phyloP scores from a whole-genome alignment of 1,139 yeast species.

The Tardiomyces depauwii region DNA sequence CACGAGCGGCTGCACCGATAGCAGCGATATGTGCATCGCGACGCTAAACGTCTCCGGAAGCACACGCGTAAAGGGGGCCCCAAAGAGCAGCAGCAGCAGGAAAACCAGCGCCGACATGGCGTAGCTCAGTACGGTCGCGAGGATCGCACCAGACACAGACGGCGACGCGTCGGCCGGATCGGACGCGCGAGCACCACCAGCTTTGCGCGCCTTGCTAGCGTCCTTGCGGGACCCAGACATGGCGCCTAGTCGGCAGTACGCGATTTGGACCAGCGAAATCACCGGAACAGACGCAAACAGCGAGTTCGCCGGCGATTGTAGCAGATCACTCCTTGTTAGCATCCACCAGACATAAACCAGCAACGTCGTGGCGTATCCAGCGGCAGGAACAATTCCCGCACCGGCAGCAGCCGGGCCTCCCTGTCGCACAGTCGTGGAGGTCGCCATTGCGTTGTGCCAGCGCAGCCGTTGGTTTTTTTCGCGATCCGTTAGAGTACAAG shows the following conservation, averaged over 20 bases:
- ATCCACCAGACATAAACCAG: neutral
- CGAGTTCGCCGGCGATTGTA: neutral
- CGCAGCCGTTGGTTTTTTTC: too few relatives aligned
- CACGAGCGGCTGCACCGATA: conserved; percentile 55
- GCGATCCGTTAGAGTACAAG: too few relatives aligned
- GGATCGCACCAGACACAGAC: conserved; percentile 17
- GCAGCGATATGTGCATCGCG: conserved; percentile 52
- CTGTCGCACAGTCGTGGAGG: neutral
- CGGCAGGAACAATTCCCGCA: neutral
- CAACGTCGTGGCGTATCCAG: neutral
- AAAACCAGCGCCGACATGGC: conserved; percentile 43
- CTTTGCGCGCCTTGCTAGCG: conserved; percentile 1
- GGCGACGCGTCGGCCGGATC: conserved; percentile 5
- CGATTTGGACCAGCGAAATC: conserved; percentile 15
- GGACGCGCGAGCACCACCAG: neutral
- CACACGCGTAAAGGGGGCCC: conserved; percentile 66
- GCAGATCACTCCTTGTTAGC: neutral
- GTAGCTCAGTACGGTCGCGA: conserved; percentile 28
- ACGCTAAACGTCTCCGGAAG: conserved; percentile 50
- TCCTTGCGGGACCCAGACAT: conserved; percentile 7
- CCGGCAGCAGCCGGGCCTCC: neutral
- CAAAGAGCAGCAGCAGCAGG: conserved; percentile 51
- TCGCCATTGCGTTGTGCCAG: neutral
- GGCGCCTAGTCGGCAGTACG: conserved; percentile 17
- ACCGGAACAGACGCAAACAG: conserved; percentile 10